Evolutionary conservation across 208 protist genomes (phyloP), one percentile per base, ranked within the genome.

Genomic region (Dictyostelium gargantuum): DNA sequence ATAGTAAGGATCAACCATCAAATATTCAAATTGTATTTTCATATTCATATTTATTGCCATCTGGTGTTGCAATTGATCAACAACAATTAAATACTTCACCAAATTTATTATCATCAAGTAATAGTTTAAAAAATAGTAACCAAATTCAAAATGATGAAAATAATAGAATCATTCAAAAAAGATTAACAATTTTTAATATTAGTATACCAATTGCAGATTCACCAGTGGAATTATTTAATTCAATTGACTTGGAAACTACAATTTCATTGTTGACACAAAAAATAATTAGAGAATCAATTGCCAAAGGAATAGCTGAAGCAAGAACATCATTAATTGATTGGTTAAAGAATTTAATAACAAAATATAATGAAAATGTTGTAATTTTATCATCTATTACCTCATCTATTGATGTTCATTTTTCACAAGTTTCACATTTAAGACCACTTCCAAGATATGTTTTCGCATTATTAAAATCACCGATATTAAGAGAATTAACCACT

Each of bases 1-100:
- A 75, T 29, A 52, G 35, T 32, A 77, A 46, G 15, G 81, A 63
- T 17, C 17, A 29, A 26, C 4, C 23, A 63, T 66, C 81, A 86
- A 76, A 35, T 63, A 77, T 86, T 46, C 81, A 86, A 76, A 76
- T 86, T 63, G 81, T 35, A 61, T 86, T 77, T 48, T 86, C 81
- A 26, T 86, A 86, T 63, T 48, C 63, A 32, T 86, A 77, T 50
- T 50, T 85, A 42, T 10, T 26, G 52, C 58, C 80, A 85, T 23
- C 48, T 70, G 61, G 29, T 13, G 2, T 2, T 8, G 4, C 10
- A 26, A 15, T 35, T 35, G 6, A 42, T 29, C 19, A 40, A n/a
- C 54, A 61, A n/a, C 23, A 40, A n/a, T 42, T 1, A 63, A 66
- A 32, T 35, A 13, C n/a, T 23, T 35, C 63, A 70, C 32, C 32